A percentile compares a stretch with the other conserved stretches of the same genome.
Evolutionary conservation across 805 yeast genomes (phyloP).

Genomic region (Dipodascopsis uninucleata): DNA sequence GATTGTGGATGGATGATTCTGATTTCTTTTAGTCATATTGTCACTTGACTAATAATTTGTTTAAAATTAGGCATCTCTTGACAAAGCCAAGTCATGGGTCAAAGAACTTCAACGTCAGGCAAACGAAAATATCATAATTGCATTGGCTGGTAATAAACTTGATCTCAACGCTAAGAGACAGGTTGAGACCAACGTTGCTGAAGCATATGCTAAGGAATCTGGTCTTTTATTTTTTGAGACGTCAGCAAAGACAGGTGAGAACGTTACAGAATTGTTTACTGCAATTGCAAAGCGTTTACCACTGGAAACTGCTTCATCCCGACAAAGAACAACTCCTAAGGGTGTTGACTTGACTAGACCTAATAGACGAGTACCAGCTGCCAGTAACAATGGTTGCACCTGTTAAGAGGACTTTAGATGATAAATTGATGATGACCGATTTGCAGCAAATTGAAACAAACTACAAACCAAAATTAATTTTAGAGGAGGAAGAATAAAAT

Average conservation of each 20-base stretch:
- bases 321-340: slow-evolving; percentile 32
- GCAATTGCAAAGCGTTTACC: slow-evolving; percentile 50
- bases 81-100: slow-evolving; percentile 85
- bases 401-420: slow-evolving; percentile 32
- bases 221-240: slow-evolving; percentile 53
- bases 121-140: slow-evolving; percentile 65
- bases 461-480: too few species aligned
- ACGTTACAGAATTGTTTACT: slow-evolving; percentile 49
- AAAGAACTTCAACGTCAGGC: slow-evolving; percentile 86
- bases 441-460: neutral
- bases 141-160: slow-evolving; percentile 80
- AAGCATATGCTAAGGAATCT: slow-evolving; percentile 53
- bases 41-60: neutral
- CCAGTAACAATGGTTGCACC: slow-evolving; percentile 35
- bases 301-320: slow-evolving; percentile 35
- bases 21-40: too few species aligned
- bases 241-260: slow-evolving; percentile 70
- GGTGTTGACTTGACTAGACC: slow-evolving; percentile 35
- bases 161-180: slow-evolving; percentile 57
- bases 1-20: neutral
- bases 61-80: slow-evolving; percentile 58
- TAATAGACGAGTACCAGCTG: slow-evolving; percentile 28
- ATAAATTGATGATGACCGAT: neutral
- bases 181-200: slow-evolving; percentile 41
- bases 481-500: too few species aligned